Evolutionary conservation across 164 flowering plant species (phyloP).

Genomic region (Saururus chinensis): DNA sequence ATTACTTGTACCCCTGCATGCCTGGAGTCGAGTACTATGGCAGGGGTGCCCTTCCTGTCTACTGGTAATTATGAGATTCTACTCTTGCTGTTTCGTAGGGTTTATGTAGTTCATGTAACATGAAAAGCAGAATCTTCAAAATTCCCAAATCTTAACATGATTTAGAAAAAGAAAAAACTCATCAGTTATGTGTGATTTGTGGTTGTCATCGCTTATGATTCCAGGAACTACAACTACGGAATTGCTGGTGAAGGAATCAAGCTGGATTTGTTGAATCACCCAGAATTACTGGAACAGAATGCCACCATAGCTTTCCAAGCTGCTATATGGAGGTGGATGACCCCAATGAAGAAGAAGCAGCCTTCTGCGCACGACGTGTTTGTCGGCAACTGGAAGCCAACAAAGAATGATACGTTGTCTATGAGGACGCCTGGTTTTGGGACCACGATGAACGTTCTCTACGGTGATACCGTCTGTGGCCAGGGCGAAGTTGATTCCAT

Average conservation of each 20-base stretch:
- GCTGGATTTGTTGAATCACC: constrained; percentile 58
- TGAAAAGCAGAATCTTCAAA: too few species aligned
- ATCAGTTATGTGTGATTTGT: neutral
- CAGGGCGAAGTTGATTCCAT: constrained; percentile 61
- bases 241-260: constrained; percentile 49
- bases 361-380: constrained; percentile 75
- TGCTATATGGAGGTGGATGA: constrained; percentile 79
- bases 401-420: constrained; percentile 72
- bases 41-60: constrained; percentile 86
- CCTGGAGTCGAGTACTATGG: constrained; percentile 90
- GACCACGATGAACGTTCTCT: constrained; percentile 76
- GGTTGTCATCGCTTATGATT: neutral
- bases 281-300: constrained; percentile 78
- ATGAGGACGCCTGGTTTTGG: constrained; percentile 78
- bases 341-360: constrained; percentile 47
- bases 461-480: constrained; percentile 60
- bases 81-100: neutral
- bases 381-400: constrained; percentile 85
- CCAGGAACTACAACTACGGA: constrained; percentile 84
- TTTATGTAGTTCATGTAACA: too few species aligned
- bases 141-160: too few species aligned
- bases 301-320: constrained; percentile 81
- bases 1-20: constrained; percentile 62
- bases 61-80: constrained; percentile 40
- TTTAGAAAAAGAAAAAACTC: neutral